Evolutionary conservation across 202 grass and related monocot genomes (phyloP), one percentile per base, ranked within the genome.

Genomic region (Carex arenaria): DNA sequence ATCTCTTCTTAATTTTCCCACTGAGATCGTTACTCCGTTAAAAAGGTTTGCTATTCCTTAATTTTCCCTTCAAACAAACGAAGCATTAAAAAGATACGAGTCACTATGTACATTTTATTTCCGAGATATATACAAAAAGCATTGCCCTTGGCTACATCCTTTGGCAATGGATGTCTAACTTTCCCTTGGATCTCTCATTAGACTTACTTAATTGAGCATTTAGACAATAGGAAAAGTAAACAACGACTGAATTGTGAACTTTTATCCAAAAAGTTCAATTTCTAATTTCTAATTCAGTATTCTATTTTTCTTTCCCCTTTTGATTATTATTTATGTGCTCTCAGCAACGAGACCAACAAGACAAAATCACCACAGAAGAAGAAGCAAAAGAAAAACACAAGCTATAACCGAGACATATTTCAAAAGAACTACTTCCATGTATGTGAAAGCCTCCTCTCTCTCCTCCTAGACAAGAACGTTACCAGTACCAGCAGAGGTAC

Each of bases 401-500:
- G 42, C 51, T 92, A 84, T 70, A 92, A 96, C 79, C 91, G 88
- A 64, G 91, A 95, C 26, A 73, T 89, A 66, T 85, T 88, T 66
- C 91, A 89, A 66, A 93, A 89, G n/a, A 99, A 94, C 30, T 89
- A 86, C 80, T 80, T 93, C 80, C 89, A 90, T 85, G 91, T 89
- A 52, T 92, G 91, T 10, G 96, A 99, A 87, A 87, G 88, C 38
- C 81, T 99, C 74, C 70, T 99, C 5, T 90, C 96, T 12, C 85
- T 99, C 32, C 74, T 99, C 17, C 85, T 99, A 82, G 90, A 92
- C 79, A 94, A 92, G 82, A 89, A 43, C 75, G 80, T 45, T 4
- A 82, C 88, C 72, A 54, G 61, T 53, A 55, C 59, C 1, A 42
- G 40, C 20, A 80, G 59, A 45, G 59, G 61, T 42, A 45, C 78